Percentiles rank a stretch among this genome's conserved stretches.
Evolutionary conservation across 805 yeast genomes (phyloP).

Genomic region (Schizosaccharomyces cryophilus): DNA sequence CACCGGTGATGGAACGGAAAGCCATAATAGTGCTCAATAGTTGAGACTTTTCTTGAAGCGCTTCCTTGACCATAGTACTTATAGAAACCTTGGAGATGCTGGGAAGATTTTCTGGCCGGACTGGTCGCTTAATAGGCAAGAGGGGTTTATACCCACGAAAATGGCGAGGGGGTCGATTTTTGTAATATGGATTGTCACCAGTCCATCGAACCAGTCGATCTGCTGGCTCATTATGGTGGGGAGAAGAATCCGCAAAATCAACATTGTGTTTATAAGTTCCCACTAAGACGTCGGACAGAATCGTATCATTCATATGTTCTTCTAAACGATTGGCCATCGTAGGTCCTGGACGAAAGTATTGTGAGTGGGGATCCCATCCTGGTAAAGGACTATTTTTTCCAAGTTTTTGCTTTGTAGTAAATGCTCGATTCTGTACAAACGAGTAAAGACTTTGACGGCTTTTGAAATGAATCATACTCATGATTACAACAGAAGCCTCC

Average conservation of each 20-base stretch:
- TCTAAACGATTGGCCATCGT: constrained; percentile 23
- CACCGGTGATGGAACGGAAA: constrained; percentile 84
- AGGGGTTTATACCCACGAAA: constrained; percentile 57
- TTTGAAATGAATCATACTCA: background rate
- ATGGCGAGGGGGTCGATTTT: constrained; percentile 52
- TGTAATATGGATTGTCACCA: constrained; percentile 64
- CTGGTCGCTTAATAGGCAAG: constrained; percentile 46
- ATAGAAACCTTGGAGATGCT: constrained; percentile 39
- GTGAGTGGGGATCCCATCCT: background rate
- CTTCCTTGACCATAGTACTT: constrained; percentile 53
- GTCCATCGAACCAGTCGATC: constrained; percentile 30
- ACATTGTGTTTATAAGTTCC: constrained; percentile 44
- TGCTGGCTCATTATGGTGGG: constrained; percentile 10
- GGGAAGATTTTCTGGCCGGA: constrained; percentile 50
- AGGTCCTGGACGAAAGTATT: background rate
- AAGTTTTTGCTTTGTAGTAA: constrained; percentile 1
- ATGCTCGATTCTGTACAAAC: background rate
- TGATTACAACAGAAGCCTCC: background rate
- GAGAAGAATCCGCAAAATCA: constrained; percentile 11
- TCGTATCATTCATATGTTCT: constrained; percentile 51
- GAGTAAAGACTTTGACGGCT: background rate
- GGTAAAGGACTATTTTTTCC: constrained; percentile 1
- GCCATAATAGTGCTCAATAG: constrained; percentile 22
- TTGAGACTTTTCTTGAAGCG: constrained; percentile 12
- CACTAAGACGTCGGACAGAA: constrained; percentile 54